Base-by-base conservation (phyloP, 176 grass and related monocot species). In the Zoysia japonica region DNA sequence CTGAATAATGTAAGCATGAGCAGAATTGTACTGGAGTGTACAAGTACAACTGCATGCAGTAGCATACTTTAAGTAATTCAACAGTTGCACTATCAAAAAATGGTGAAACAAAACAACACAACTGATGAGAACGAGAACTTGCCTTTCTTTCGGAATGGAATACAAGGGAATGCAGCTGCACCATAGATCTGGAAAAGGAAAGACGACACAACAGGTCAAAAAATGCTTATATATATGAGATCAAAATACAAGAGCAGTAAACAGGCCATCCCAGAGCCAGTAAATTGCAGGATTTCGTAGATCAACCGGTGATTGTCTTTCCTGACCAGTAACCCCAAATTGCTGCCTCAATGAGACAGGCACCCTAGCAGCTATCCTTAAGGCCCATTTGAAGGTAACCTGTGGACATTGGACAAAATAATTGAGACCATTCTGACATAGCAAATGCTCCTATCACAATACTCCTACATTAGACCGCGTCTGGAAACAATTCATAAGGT, bases 401-500 rank as follows among this genome's bases (percentile, higher is more conserved):
- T 46, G 3, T 11, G 4, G 45, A 19, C 28, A 51, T 10, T 40
- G 61, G 36, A 57, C 9, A 68, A 13, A 53, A 61, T 62, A 37
- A 37, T 61, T 80, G n/a, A 74, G 61, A 49, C 7, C 64, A 51
- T 74, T 63, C 36, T 37, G 63, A 17, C 61, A 67, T 0, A 11
- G 28, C 0, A 20, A 64, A 53, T 37, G 28, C 28, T 28, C 28
- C 28, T 28, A 67, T 13, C 9, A 67, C 12, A 81, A 2, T 39
- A 69, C 28, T 28, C 28, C 28, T 28, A 28, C 14, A 46, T 15
- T 35, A 20, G 8, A 48, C 11, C 10, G 16, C 35, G 5, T 76
- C 37, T 68, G 12, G 54, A 74, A 64, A 74, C 47, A 69, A 69
- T 16, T 20, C 40, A 79, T 39, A n/a, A 42, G 35, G 70, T 80